Percentiles rank a stretch among this genome's conserved stretches.
These are phyloP conservation scores for Neurospora sublineolata DNA, from an alignment of 495 filamentous ascomycete species.

Conservation along the genomic window DNA sequence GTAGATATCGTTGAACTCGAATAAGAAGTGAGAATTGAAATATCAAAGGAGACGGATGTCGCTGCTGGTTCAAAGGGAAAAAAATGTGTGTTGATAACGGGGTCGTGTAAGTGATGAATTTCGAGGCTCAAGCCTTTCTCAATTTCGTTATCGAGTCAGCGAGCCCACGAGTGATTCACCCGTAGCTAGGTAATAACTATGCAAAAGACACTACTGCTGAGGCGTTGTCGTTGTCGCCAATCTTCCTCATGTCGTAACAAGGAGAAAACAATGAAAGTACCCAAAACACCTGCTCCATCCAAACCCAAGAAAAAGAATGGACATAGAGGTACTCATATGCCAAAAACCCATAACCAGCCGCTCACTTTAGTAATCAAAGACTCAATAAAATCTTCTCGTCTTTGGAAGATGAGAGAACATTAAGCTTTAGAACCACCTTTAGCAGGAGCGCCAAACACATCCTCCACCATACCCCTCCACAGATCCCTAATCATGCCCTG, in stretches of 20 bases:
- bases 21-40: not conserved
- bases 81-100: not conserved
- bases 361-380: not conserved
- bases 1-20: not conserved
- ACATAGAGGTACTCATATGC: not conserved
- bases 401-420: not conserved
- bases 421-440: not conserved
- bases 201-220: not conserved
- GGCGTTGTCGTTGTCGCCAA: not conserved
- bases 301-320: not conserved
- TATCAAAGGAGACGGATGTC: not conserved
- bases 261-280: not conserved
- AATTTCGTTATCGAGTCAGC: not conserved
- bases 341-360: not conserved
- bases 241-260: not conserved
- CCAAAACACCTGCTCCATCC: not conserved
- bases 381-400: not conserved
- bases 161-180: not conserved
- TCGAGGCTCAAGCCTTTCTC: not conserved
- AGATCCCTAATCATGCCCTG: constrained; percentile 32
- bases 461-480: constrained; percentile 36
- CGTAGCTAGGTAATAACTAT: not conserved
- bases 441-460: constrained; percentile 22
- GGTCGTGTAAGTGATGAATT: not conserved
- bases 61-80: not conserved